Conservation (phyloP, 257 asterid species). For the Nicotiana obtusifolia region DNA sequence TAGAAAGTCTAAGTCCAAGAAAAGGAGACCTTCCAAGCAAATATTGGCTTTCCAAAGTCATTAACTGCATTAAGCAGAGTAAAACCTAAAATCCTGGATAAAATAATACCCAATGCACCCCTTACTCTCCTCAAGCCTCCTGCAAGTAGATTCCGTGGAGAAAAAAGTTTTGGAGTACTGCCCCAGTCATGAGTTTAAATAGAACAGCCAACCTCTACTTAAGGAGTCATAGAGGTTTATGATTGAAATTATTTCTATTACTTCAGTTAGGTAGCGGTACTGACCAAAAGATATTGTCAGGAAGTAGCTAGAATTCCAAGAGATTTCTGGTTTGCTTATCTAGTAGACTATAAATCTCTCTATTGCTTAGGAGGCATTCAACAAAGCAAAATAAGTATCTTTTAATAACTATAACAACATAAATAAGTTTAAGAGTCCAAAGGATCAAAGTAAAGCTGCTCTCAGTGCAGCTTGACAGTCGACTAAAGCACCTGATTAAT, state of each 20-base stretch:
- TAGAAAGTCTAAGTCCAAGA: neutral
- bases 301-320: neutral
- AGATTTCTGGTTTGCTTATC: neutral
- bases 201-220: neutral
- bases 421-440: neutral
- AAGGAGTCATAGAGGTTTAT: neutral
- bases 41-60: neutral
- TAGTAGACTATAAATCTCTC: neutral
- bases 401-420: neutral
- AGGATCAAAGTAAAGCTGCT: neutral
- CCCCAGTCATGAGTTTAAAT: neutral
- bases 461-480: neutral
- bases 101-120: neutral
- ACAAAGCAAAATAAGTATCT: neutral
- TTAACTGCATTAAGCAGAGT: neutral
- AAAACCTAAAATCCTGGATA: neutral
- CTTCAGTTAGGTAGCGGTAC: neutral
- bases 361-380: neutral
- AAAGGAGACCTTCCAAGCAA: neutral
- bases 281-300: neutral
- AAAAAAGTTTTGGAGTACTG: neutral
- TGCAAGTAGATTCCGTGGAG: neutral
- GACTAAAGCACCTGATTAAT: neutral
- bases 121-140: neutral
- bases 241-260: neutral